These are phyloP conservation scores for Phialophora verrucosa DNA, from an alignment of 2,329 filamentous ascomycete genomes.

Conservation along the genomic window DNA sequence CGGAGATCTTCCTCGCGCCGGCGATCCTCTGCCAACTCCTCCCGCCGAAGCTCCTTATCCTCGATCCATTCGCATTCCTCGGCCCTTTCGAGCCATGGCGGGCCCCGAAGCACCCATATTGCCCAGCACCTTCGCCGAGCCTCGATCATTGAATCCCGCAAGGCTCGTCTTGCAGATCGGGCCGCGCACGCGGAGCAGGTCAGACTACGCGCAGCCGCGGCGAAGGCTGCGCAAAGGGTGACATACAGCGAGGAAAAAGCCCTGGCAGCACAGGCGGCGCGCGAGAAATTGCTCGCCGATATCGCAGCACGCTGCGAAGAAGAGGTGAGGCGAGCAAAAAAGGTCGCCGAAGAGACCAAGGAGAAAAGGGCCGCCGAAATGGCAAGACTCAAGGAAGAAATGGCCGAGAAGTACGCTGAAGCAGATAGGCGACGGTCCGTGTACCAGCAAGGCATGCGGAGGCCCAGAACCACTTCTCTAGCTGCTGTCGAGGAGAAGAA, in stretches of 20 bases:
- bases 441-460: slow-evolving; percentile 55
- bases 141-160: slow-evolving; percentile 68
- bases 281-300: slow-evolving; percentile 68
- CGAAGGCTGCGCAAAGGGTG: slow-evolving; percentile 63
- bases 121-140: slow-evolving; percentile 69
- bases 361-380: slow-evolving; percentile 68
- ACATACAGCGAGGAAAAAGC: slow-evolving; percentile 67
- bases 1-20: slow-evolving; percentile 58
- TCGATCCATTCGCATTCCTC: slow-evolving; percentile 66
- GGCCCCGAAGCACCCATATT: slow-evolving; percentile 63
- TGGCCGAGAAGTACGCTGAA: slow-evolving; percentile 69
- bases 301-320: slow-evolving; percentile 70
- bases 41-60: slow-evolving; percentile 68
- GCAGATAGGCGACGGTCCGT: slow-evolving; percentile 62
- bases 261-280: slow-evolving; percentile 66
- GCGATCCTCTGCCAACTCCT: slow-evolving; percentile 67
- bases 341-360: slow-evolving; percentile 69
- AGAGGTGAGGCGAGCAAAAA: slow-evolving; percentile 69
- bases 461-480: slow-evolving; percentile 59
- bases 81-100: slow-evolving; percentile 54
- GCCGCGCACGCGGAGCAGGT: slow-evolving; percentile 71
- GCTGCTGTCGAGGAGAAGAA: slow-evolving; percentile 54
- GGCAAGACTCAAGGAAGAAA: slow-evolving; percentile 62
- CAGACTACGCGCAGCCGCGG: slow-evolving; percentile 65
- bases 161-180: slow-evolving; percentile 67